Evolutionary conservation across 176 grass and related monocot genomes (phyloP).

Genomic region (Oryza brachyantha): DNA sequence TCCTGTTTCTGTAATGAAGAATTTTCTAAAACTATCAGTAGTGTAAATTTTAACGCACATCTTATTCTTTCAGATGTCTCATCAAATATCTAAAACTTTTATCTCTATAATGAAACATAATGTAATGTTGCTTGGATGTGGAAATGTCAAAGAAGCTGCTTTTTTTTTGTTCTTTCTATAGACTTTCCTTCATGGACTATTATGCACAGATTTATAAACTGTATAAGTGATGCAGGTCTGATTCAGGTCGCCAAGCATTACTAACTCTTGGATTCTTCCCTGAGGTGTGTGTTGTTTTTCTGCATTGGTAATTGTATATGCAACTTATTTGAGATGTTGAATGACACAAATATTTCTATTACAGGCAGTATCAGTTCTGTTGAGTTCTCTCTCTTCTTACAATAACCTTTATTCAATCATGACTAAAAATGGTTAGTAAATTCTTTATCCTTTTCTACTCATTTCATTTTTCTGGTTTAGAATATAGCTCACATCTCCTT

Average conservation of each 20-base stretch:
- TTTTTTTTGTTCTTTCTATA: constrained; percentile 20
- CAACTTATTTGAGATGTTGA: constrained; percentile 20
- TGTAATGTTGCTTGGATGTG: not conserved
- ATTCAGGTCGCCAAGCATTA: constrained; percentile 91
- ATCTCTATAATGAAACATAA: constrained; percentile 11
- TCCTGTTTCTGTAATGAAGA: constrained; percentile 11
- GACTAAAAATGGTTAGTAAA: constrained; percentile 56
- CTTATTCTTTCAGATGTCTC: not conserved
- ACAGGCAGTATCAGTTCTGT: constrained; percentile 81
- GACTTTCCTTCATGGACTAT: not conserved
- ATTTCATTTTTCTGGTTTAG: constrained; percentile 16
- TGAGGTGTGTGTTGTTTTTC: constrained; percentile 54
- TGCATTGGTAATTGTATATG: constrained; percentile 28
- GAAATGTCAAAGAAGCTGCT: not conserved
- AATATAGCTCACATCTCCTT: constrained; percentile 25
- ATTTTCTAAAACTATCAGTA: not conserved
- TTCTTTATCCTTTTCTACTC: constrained; percentile 20
- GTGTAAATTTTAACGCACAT: not conserved
- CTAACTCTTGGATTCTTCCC: constrained; percentile 74
- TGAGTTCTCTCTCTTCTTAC: constrained; percentile 72
- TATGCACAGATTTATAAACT: constrained; percentile 27
- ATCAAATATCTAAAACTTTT: constrained; percentile 9
- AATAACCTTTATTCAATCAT: constrained; percentile 68
- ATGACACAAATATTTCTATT: constrained; percentile 30
- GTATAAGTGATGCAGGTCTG: constrained; percentile 58